Base-by-base conservation (phyloP, 345 rosid genomes). In the Sonneratia caseolaris region DNA sequence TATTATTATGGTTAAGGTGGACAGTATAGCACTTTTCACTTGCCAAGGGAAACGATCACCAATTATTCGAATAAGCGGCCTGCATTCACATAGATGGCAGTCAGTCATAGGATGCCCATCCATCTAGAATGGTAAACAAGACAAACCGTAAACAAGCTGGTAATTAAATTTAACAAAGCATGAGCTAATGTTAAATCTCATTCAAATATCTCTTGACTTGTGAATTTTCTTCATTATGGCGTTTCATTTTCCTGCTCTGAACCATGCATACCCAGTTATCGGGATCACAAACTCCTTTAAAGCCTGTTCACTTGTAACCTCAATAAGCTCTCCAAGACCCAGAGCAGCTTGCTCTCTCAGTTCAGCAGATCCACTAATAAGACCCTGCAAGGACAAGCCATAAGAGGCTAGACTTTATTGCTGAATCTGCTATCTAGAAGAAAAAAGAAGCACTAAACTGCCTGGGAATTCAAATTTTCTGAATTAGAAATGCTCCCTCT, bases 31-130 rank as follows among this genome's bases (percentile, higher is more conserved):
- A 80, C 96, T 89, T 84, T 95, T 95, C 78, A 95, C 98, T 82
- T 92, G 99, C 99, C 99, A 95, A 59, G 99, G 97, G 80, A 95
- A 95, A 43, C 97, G 89, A 71, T 95, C 98, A 73, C 99, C 98
- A 76, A 95, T 86, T 76, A 95, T 92, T 68, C 97, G 88, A 75
- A 92, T 95, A 69, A 95, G 97, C 56, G 99, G 99, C 89, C 98
- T 92, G 96, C 78, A 81, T 72, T 42, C 72, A 76, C 65, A 74
- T 71, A 37, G 68, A 37, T 18, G 57, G 2, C 6, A 71, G 4
- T 12, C 3, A 43, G 35, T 24, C 53, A 36, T 37, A 3, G 68
- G 64, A 38, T 66, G 36, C 32, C 13, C 66, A 62, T 62, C 14
- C 66, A 8, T 24, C 3, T 59, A 35, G 38, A 62, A 2, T 3